A percentile compares a stretch with the other conserved stretches of the same genome.
These are phyloP conservation scores for Cavenderia fasciculata DNA, from an alignment of 78 protist genomes.

Conservation along the genomic window DNA sequence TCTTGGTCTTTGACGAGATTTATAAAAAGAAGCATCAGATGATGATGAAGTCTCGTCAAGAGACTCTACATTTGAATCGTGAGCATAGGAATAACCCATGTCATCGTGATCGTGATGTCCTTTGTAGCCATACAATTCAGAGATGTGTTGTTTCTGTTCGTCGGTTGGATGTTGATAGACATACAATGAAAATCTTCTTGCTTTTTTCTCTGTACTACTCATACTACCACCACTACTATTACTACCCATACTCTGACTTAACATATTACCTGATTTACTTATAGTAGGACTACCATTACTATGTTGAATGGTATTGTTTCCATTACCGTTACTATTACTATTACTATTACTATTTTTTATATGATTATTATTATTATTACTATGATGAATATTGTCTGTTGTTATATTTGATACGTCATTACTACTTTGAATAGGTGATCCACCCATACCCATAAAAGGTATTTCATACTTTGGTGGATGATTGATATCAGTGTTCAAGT, in stretches of 20 bases:
- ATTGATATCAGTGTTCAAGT: too few species aligned
- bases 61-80: conserved; percentile 15
- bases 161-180: conserved; percentile 73
- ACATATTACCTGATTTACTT: too few species aligned
- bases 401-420: too few species aligned
- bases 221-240: background rate
- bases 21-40: background rate
- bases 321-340: background rate
- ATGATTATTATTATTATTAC: background rate
- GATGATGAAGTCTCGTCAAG: conserved; percentile 11
- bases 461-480: background rate
- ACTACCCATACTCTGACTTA: too few species aligned
- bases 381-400: background rate
- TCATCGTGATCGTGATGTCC: conserved; percentile 14
- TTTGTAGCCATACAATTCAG: conserved; percentile 61
- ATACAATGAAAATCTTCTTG: conserved; percentile 66
- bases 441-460: conserved; percentile 4
- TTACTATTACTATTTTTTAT: background rate
- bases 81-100: conserved; percentile 44
- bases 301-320: background rate
- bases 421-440: conserved; percentile 31
- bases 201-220: background rate
- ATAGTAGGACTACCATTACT: background rate
- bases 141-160: conserved; percentile 46
- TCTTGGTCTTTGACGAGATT: background rate